phyloP scores from a whole-genome alignment of 371 early-diverging fungal genomes.

The Encephalitozoon romaleae region DNA sequence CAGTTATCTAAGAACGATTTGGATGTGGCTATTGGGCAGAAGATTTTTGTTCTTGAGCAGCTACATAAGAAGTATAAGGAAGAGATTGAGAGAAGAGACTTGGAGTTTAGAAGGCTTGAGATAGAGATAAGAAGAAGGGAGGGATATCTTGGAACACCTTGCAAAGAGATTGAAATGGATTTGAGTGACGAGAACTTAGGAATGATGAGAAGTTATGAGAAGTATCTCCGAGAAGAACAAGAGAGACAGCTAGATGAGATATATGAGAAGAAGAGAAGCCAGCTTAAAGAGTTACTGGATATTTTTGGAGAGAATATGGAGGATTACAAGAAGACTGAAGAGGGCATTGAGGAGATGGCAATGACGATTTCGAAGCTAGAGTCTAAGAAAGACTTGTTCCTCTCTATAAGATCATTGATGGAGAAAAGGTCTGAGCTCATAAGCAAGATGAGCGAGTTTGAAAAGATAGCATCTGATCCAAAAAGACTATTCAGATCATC shows the following conservation, averaged over 20 bases:
- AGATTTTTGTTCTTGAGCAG: constrained; percentile 27
- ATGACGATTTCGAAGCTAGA: constrained; percentile 21
- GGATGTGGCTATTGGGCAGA: constrained; percentile 1
- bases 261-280: background rate
- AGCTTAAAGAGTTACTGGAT: background rate
- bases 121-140: constrained; percentile 14
- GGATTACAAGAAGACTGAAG: constrained; percentile 23
- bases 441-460: constrained; percentile 71
- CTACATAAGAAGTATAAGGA: constrained; percentile 12
- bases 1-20: background rate
- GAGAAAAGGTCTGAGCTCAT: constrained; percentile 45
- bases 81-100: constrained; percentile 10
- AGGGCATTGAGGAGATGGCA: constrained; percentile 33
- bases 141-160: background rate
- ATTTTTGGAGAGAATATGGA: constrained; percentile 3
- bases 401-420: constrained; percentile 35
- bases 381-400: constrained; percentile 15
- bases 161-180: constrained; percentile 1
- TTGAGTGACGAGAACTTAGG: constrained; percentile 4
- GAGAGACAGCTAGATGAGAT: constrained; percentile 38
- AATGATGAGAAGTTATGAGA: background rate
- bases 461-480: constrained; percentile 73
- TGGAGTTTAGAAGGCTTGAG: constrained; percentile 17
- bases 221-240: constrained; percentile 30
- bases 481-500: constrained; percentile 69